A percentile compares a stretch with the other conserved stretches of the same genome.
Evolutionary conservation across 331 rosid genomes (phyloP).

Genomic region (Arachis monticola): DNA sequence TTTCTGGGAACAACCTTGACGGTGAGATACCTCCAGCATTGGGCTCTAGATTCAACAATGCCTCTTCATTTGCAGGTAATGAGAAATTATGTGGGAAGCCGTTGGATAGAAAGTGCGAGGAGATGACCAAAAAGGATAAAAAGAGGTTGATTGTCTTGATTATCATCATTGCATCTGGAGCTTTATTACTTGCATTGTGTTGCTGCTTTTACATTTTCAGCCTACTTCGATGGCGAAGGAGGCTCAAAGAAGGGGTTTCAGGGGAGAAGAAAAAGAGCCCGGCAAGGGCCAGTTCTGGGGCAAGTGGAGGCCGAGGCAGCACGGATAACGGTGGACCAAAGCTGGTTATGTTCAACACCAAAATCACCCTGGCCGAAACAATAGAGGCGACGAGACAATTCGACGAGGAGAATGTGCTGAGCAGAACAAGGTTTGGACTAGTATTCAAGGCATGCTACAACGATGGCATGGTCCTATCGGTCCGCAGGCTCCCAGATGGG

Average conservation of each 20-base stretch:
- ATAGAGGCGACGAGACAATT: slow-evolving; percentile 89
- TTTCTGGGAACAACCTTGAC: slow-evolving; percentile 67
- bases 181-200: slow-evolving; percentile 56
- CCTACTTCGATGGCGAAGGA: slow-evolving; percentile 84
- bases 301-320: slow-evolving; percentile 90
- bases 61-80: slow-evolving; percentile 66
- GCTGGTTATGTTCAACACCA: slow-evolving; percentile 87
- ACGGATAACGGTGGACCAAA: slow-evolving; percentile 80
- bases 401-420: slow-evolving; percentile 91
- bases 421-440: slow-evolving; percentile 79
- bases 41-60: slow-evolving; percentile 69
- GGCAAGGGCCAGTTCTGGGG: slow-evolving; percentile 79
- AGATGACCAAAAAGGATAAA: slow-evolving; percentile 35
- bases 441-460: slow-evolving; percentile 88
- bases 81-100: slow-evolving; percentile 74
- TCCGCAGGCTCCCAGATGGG: slow-evolving; percentile 82
- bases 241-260: slow-evolving; percentile 63
- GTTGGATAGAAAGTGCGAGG: slow-evolving; percentile 54
- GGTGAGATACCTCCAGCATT: slow-evolving; percentile 74
- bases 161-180: slow-evolving; percentile 58
- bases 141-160: slow-evolving; percentile 72
- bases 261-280: slow-evolving; percentile 89
- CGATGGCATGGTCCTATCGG: slow-evolving; percentile 91
- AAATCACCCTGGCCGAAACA: slow-evolving; percentile 86
- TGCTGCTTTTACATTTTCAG: slow-evolving; percentile 90